phyloP scores from a whole-genome alignment of 2,329 filamentous ascomycete genomes.

The Exserohilum turcica region DNA sequence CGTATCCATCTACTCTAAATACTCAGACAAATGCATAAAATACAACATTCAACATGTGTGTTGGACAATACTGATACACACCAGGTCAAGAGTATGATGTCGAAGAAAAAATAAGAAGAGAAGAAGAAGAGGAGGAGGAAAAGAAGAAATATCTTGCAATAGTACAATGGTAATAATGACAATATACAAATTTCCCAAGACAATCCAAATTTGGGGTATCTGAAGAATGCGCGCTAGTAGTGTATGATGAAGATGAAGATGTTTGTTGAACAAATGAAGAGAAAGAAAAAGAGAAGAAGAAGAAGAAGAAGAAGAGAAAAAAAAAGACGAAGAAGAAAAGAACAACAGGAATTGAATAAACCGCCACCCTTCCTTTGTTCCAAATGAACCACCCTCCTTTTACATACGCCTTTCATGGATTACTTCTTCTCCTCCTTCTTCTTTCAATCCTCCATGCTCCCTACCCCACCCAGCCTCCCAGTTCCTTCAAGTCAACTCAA shows the following conservation, averaged over 20 bases:
- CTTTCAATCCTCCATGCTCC: too few species aligned
- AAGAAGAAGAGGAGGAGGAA: background rate
- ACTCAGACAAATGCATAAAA: too few species aligned
- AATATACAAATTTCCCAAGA: slow-evolving; percentile 4
- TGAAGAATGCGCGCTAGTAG: slow-evolving; percentile 24
- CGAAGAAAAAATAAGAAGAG: background rate
- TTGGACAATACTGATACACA: too few species aligned
- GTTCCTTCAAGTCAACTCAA: too few species aligned
- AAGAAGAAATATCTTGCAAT: background rate
- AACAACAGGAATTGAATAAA: background rate
- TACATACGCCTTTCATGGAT: background rate
- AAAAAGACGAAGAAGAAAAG: background rate
- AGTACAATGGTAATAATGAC: background rate
- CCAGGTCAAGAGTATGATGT: background rate
- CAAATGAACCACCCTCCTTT: background rate
- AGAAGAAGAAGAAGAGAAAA: background rate
- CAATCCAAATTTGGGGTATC: slow-evolving; percentile 35
- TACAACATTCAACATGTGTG: too few species aligned
- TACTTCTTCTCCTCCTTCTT: too few species aligned
- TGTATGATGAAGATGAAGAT: background rate
- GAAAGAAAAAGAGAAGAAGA: slow-evolving; percentile 7
- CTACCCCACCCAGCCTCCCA: too few species aligned
- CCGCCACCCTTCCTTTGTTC: background rate
- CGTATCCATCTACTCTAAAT: too few species aligned
- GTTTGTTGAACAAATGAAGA: too few species aligned